Evolutionary conservation across 352 stramenopile species (phyloP), one percentile per base, ranked within the genome.

Genomic region (Phytophthora constricta): DNA sequence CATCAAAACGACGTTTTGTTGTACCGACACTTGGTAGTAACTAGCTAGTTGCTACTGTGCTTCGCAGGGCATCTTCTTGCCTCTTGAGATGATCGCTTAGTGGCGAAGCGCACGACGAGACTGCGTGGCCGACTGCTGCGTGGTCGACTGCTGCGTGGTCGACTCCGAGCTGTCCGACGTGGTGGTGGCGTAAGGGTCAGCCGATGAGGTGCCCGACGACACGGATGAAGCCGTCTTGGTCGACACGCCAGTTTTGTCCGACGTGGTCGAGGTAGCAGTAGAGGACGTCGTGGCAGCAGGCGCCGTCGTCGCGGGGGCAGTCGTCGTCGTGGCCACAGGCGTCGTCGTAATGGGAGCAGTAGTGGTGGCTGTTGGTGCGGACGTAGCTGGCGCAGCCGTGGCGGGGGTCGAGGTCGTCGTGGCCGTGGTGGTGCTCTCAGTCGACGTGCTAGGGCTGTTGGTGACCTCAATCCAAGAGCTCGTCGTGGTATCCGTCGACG

Each of bases 381-480:
- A 45, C 37, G 37, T 45, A 17, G 31, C 57, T 2, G 26, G 39
- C 13, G 60, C 48, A 22, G 59, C 55, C 19, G 61, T 47, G 14
- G 49, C 56, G 10, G 46, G 42, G 45, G 57, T 39, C 23, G 22
- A 10, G 0, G 51, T 25, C 22, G 51, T 23, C 22, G 28, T 47
- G 1, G 20, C 45, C 19, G 55, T 62, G 27, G 59, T 54, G 4
- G 37, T 46, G 45, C 33, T 59, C 42, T 22, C 57, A 20, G 60
- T 58, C 14, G 58, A 48, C 14, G 59, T 69, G 34, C 25, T 57
- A n/a, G 62, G 56, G 20, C 48, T 59, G 62, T 70, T 70, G 20
- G 62, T 70, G 37, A 70, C 53, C 39, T 70, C 62, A 39, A 70
- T 70, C 62, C 62, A 70, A 17, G 54, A 58, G 14, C 47, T 28